Conservation (phyloP, 768 basidiomycete species). For the Rhodosporidiobolus sp. region DNA sequence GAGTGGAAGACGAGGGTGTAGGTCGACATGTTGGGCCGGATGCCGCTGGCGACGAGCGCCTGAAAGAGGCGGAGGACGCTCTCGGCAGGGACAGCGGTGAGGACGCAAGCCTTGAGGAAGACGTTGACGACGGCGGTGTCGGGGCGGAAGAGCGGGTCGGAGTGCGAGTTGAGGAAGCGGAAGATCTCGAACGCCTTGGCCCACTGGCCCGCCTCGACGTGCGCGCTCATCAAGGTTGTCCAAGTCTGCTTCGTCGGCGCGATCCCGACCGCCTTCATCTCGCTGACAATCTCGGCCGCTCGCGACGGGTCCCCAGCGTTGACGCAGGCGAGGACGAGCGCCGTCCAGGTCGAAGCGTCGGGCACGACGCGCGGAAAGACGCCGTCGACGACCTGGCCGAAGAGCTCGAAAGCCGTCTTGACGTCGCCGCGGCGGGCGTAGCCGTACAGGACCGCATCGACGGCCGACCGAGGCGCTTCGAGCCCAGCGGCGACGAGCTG, state of each 20-base stretch:
- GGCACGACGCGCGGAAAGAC: constrained; percentile 30
- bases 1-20: constrained; percentile 75
- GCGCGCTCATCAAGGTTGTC: constrained; percentile 71
- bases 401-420: constrained; percentile 36
- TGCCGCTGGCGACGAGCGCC: constrained; percentile 49
- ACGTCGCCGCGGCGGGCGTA: constrained; percentile 41
- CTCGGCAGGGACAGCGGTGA: constrained; percentile 71
- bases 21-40: constrained; percentile 62
- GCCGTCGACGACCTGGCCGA: constrained; percentile 38
- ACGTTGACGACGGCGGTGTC: constrained; percentile 62
- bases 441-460: constrained; percentile 41
- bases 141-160: constrained; percentile 49
- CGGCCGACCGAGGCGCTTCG: constrained; percentile 18
- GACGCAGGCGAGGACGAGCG: constrained; percentile 45
- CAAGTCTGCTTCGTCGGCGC: constrained; percentile 43
- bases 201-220: constrained; percentile 79
- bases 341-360: constrained; percentile 41
- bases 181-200: constrained; percentile 67
- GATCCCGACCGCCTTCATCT: constrained; percentile 43
- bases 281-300: constrained; percentile 40
- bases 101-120: constrained; percentile 76
- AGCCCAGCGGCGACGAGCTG: constrained; percentile 21
- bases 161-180: constrained; percentile 55
- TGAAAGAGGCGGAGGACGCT: constrained; percentile 64
- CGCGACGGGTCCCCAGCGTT: constrained; percentile 43